These are phyloP conservation scores for Oenanthe sinensis DNA, from an alignment of 129 eudicot species.

Conservation along the genomic window DNA sequence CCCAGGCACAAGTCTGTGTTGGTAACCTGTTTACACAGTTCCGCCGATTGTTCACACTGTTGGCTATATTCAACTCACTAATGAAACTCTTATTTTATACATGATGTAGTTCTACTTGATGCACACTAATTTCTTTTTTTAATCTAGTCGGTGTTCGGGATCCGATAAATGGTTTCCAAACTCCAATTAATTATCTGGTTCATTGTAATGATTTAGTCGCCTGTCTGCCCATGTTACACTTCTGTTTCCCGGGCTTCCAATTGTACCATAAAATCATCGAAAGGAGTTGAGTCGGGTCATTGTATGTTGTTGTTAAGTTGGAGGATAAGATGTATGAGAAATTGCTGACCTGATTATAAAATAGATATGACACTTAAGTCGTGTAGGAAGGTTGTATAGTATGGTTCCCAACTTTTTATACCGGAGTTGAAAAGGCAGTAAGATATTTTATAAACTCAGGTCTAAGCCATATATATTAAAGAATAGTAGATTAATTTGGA, in stretches of 20 bases:
- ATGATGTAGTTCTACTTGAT: background rate
- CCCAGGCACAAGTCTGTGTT: too few species aligned
- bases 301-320: background rate
- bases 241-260: background rate
- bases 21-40: too few species aligned
- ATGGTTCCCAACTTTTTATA: background rate
- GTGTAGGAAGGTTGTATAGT: background rate
- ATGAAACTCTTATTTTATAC: too few species aligned
- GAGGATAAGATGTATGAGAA: background rate
- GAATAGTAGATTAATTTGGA: too few species aligned
- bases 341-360: background rate
- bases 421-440: background rate
- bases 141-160: background rate
- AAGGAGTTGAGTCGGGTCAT: background rate
- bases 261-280: background rate
- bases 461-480: background rate
- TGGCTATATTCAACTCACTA: too few species aligned
- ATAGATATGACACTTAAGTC: background rate
- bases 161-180: background rate
- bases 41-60: background rate
- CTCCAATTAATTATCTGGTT: background rate
- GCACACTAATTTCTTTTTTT: background rate
- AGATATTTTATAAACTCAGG: background rate
- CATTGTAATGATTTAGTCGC: background rate
- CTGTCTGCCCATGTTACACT: background rate